Base-by-base conservation (phyloP, 441 rosid species). In the Pelargonium citronellum region DNA sequence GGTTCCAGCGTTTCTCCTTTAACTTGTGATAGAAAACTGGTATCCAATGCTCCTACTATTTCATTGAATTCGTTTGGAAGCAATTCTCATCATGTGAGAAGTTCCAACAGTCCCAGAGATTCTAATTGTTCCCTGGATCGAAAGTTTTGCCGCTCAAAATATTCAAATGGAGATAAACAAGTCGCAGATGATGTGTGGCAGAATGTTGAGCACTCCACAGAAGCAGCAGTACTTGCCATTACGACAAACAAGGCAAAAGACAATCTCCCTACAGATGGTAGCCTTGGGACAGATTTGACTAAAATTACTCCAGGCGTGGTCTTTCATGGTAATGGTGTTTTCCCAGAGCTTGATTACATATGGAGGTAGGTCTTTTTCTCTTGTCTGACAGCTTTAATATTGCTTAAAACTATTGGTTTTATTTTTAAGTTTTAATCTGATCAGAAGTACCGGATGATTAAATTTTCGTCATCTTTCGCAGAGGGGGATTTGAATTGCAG, bases 401-500 rank as follows among this genome's bases (percentile, higher is more conserved):
- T 41, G 24, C 51, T 46, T 12, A 27, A n/a, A 19, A 24, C 19
- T 20, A 20, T 15, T 57, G 55, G 6, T 44, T 34, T 53, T 7
- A 24, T 20, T 16, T 67, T 34, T 58, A 19, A 24, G 20, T 69
- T 66, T 65, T 24, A 55, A 58, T 1, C 60, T 53, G 60, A 53
- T 22, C 24, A 22, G 60, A 53, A 53, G 24, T 60, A 22, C 7
- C 64, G 22, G 24, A 60, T 60, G 34, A 7, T 22, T 9, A 27
- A 19, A 60, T 27, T 39, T 64, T 11, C 76, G 53, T 24, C 63
- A 10, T 67, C 30, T 67, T 57, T 39, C 72, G 71, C 78, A 80
- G 83, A 66, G 83, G 83, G 19, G 73, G 41, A 62, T 72, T 80
- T 70, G 81, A 77, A 70, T 74, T 80, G 30, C 66, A 47, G 34